Base-by-base conservation (phyloP, 2,329 filamentous ascomycete species). In the Didymella keratinophila region DNA sequence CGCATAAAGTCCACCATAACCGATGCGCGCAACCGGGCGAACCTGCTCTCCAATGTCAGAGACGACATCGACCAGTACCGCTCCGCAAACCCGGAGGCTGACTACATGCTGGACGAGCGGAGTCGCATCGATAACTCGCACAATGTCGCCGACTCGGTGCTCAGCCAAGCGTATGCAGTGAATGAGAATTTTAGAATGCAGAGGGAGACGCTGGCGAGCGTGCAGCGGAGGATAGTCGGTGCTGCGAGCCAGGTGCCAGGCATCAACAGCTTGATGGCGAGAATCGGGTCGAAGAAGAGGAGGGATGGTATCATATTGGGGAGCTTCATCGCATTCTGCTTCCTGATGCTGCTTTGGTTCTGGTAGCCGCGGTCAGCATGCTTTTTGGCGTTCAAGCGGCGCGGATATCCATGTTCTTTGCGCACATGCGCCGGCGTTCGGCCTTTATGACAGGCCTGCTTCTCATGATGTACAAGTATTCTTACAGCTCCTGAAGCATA, bases 51-150 rank as follows among this genome's bases (percentile, higher is more conserved):
- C 52, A 95, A 92, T 72, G 93, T 99, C 47, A 91, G 92, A 63
- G 90, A 90, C 70, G 95, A 99, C 76, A 98, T 98, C 77, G 86
- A 92, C 76, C 88, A 92, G 53, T 97, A 97, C 80, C 91, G 90
- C 53, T 86, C 89, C 48, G 87, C 86, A 56, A 95, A 96, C 74
- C 91, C 92, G 9, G 95, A 98, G 80, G 92, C 92, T 45, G 94
- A 99, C 61, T 99, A 98, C 81, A 97, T 99, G 93, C 85, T 99
- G 27, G 90, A 91, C 69, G 95, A 99, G 83, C 86, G 95, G 50
- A 82, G 83, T 62, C 86, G 91, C 64, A 87, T 99, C 72, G 95
- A 99, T 74, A 89, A 92, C 75, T 96, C 91, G 71, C 90, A 98
- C 78, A 90, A 87, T 67, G 88, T 96, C 82, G 89, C 92, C 46